Evolutionary conservation across 2,329 filamentous ascomycete genomes (phyloP), one percentile per base, ranked within the genome.

Genomic region (Incumbomyces lentus): DNA sequence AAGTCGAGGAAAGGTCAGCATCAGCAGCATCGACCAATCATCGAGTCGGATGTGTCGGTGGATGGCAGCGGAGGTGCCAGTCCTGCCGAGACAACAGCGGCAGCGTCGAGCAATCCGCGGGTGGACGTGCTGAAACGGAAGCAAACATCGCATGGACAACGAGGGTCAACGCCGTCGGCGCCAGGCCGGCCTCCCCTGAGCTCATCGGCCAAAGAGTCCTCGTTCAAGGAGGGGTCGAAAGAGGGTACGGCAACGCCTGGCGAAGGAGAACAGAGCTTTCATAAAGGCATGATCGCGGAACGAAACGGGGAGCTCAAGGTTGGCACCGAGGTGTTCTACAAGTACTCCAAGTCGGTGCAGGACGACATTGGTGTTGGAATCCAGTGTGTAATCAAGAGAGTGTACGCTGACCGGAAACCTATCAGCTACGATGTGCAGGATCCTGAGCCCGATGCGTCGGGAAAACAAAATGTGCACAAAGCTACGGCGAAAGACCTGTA

Each of bases 401-500:
- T 90, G 12, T 73, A 79, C 44, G 84, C 84, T 12, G 84, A 89
- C 50, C 88, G 87, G 62, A 83, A 79, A 59, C 74, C 84, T 19
- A 46, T 55, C 18, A 50, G 54, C 46, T 55, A 51, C 46, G 52
- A 49, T 33, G 39, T 52, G 17, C 50, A 54, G 44, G 52, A 54
- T 37, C 52, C 52, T 12, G 56, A 55, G 32, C 26, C 41, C 33
- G 52, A 53, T 29, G 44, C 45, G 18, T 52, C 54, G 7, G 51
- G 53, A 17, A 55, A 53, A 39, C 44, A 49, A 35, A 54, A 46
- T 8, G 52, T 53, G 33, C 53, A 85, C 61, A 78, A 79, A 47
- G 84, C 82, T 2, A 81, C 77, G 36, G 84, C 84, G 1, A 80
- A 76, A 59, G 84, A 77, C 59, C 81, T 92, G 72, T 88, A 89